A percentile compares a stretch with the other conserved stretches of the same genome.
These are phyloP conservation scores for Talaromyces funiculosus DNA, from an alignment of 2,329 filamentous ascomycete genomes.

Conservation along the genomic window DNA sequence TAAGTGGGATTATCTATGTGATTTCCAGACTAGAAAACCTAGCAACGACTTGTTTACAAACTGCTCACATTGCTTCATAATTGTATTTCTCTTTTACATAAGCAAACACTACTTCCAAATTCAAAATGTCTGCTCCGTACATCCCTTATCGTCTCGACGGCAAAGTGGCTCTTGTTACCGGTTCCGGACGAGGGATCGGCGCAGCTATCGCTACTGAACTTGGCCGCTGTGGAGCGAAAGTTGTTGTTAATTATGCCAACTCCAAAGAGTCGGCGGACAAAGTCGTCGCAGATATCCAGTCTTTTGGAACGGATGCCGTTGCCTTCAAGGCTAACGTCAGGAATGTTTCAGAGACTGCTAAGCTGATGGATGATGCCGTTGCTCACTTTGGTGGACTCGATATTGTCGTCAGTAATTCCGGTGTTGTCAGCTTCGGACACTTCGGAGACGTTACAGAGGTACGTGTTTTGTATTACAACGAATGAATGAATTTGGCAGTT, in stretches of 20 bases:
- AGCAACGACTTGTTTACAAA: not conserved
- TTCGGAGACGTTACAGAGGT: conserved; percentile 59
- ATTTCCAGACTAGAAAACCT: not conserved
- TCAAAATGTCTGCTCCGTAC: not conserved
- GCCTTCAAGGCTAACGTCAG: conserved; percentile 46
- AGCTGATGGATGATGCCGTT: conserved; percentile 16
- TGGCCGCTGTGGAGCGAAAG: conserved; percentile 25
- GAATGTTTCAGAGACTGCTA: conserved; percentile 29
- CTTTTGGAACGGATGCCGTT: conserved; percentile 29
- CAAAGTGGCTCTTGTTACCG: conserved; percentile 35
- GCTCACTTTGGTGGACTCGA: conserved; percentile 23
- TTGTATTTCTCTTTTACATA: not conserved
- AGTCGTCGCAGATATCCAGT: conserved; percentile 23
- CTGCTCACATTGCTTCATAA: not conserved
- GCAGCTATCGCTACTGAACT: conserved; percentile 26
- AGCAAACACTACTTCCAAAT: not conserved
- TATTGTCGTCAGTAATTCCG: conserved; percentile 30
- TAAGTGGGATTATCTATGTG: not conserved
- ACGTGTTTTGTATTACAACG: not conserved
- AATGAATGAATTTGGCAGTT: not conserved
- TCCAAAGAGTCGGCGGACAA: conserved; percentile 56
- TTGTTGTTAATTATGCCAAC: conserved; percentile 45
- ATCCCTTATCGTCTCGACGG: conserved; percentile 25
- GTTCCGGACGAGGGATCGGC: conserved; percentile 27
- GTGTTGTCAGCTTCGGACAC: conserved; percentile 63